Evolutionary conservation across 345 rosid genomes (phyloP), one percentile per base, ranked within the genome.

Genomic region (Turnera subulata): DNA sequence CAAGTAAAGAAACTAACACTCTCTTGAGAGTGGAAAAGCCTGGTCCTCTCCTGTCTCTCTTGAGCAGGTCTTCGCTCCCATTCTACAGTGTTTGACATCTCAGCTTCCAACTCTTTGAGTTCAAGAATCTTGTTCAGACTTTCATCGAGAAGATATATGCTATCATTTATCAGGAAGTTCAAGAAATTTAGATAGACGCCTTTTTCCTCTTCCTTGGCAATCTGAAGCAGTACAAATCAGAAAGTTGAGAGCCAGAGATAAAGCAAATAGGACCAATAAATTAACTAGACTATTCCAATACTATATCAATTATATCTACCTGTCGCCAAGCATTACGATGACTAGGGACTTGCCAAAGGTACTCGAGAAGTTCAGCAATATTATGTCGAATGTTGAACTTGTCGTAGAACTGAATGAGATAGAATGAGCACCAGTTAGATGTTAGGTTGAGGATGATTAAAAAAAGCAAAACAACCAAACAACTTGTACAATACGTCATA

Each of bases 141-240:
- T 73, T 94, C 99, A 72, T 94, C 97, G 33, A 94, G 92, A 74
- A 94, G 99, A 77, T 71, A 94, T 55, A 94, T 90, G 73, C 99
- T 90, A 78, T 94, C 99, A 20, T 94, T 94, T 70, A 94, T 84
- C 67, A 94, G 78, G 76, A 90, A 94, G 86, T 90, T 94, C 57
- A 94, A 74, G 86, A 94, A 94, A 76, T 94, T 94, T 79, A 94
- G 75, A 72, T 94, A 94, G 63, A 90, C 95, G 50, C 99, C 99
- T 89, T 94, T 94, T 59, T 94, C 99, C 76, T 94, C 97, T 78
- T 90, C 96, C 75, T 81, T 94, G 7, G 96, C 99, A 73, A 94
- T 94, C 99, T 94, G 92, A 46, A 82, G 73, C 23, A 42, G 42
- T 22, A 58, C 29, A 58, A 47, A 54, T 21, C 22, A 56, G 24